Evolutionary conservation across 2,329 filamentous ascomycete species (phyloP).

Genomic region (Sporothrix humicola): DNA sequence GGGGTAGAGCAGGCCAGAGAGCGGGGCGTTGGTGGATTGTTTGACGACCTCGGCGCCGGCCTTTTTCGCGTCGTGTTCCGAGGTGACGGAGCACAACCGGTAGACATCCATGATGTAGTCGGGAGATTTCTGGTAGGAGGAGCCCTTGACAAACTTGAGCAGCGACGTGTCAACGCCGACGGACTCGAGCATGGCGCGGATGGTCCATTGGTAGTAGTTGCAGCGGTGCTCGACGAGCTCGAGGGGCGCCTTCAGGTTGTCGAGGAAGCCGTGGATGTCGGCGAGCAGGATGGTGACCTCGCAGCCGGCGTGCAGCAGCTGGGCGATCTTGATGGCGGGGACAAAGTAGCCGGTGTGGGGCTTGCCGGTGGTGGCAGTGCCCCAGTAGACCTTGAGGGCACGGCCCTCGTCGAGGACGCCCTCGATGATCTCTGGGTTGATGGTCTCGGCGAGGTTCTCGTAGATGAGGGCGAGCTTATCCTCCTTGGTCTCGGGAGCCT

Average conservation of each 20-base stretch:
- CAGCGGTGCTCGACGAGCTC: conserved; percentile 83
- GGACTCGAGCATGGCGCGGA: conserved; percentile 75
- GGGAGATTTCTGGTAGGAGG: conserved; percentile 74
- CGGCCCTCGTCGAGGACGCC: conserved; percentile 72
- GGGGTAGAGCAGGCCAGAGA: conserved; percentile 80
- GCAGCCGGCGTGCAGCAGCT: conserved; percentile 84
- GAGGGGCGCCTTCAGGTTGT: conserved; percentile 84
- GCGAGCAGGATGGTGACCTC: conserved; percentile 79
- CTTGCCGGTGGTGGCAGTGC: conserved; percentile 82
- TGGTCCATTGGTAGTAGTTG: conserved; percentile 80
- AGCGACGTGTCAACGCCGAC: conserved; percentile 80
- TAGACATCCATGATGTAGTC: conserved; percentile 90
- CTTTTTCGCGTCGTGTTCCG: conserved; percentile 83
- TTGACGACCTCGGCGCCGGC: conserved; percentile 95
- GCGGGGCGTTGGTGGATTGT: conserved; percentile 76
- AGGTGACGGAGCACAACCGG: conserved; percentile 71
- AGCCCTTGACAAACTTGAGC: conserved; percentile 83
- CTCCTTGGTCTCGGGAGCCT: conserved; percentile 38
- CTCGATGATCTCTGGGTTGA: conserved; percentile 85
- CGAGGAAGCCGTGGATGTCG: conserved; percentile 76
- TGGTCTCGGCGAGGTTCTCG: conserved; percentile 79
- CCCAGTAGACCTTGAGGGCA: conserved; percentile 84
- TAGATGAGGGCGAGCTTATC: conserved; percentile 76
- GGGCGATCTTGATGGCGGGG: conserved; percentile 85
- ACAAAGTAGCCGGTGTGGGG: conserved; percentile 92